phyloP scores from a whole-genome alignment of 305 asterid genomes.

The Ilex paraguariensis region DNA sequence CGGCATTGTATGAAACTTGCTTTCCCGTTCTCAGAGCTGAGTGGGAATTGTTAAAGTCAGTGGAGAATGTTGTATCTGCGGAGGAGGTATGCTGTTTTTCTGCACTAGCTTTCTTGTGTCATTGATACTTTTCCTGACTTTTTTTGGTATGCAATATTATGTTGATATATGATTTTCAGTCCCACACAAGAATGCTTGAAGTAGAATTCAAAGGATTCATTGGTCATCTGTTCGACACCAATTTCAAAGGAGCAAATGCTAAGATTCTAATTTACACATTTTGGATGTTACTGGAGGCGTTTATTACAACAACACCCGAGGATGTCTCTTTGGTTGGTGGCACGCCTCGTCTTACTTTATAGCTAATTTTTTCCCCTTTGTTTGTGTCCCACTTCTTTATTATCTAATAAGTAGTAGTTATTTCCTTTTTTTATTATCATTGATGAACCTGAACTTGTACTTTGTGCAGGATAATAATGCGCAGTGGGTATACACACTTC shows the following conservation, averaged over 20 bases:
- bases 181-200: constrained; percentile 34
- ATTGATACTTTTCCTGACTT: neutral
- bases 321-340: constrained; percentile 47
- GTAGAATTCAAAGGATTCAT: constrained; percentile 50
- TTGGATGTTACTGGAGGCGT: constrained; percentile 61
- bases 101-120: constrained; percentile 1
- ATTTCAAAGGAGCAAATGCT: constrained; percentile 44
- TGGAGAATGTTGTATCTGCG: constrained; percentile 25
- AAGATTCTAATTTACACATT: constrained; percentile 62
- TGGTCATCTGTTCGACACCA: constrained; percentile 36
- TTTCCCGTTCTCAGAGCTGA: constrained; percentile 57
- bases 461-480: constrained; percentile 55
- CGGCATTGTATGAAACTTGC: constrained; percentile 40
- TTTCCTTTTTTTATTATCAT: constrained; percentile 15
- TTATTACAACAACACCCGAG: constrained; percentile 38
- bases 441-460: neutral
- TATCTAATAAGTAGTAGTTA: neutral
- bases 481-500: constrained; percentile 50
- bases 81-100: constrained; percentile 46
- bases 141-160: constrained; percentile 2
- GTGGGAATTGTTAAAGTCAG: constrained; percentile 54
- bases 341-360: constrained; percentile 13
- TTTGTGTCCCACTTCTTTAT: neutral
- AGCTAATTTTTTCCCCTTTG: too few relatives aligned
- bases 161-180: constrained; percentile 33